Evolutionary conservation across 768 basidiomycete species (phyloP).

Genomic region (Pulveroboletus sp.): DNA sequence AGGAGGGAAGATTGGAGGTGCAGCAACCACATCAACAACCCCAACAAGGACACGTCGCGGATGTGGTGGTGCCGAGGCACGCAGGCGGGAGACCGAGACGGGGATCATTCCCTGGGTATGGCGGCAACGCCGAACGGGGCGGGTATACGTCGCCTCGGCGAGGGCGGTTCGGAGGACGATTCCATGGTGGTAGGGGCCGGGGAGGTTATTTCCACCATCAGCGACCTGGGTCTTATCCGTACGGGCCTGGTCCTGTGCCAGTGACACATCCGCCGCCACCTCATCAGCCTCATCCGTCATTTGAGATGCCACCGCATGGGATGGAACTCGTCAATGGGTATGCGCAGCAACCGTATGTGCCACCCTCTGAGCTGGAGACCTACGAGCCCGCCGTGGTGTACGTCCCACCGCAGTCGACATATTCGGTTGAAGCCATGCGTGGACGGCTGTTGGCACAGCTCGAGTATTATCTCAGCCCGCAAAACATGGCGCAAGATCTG

Average conservation of each 20-base stretch:
- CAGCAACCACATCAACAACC: no score
- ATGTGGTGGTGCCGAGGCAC: slow-evolving; percentile 11
- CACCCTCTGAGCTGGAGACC: slow-evolving; percentile 30
- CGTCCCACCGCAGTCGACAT: slow-evolving; percentile 41
- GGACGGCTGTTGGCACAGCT: slow-evolving; percentile 76
- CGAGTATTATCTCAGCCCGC: slow-evolving; percentile 88
- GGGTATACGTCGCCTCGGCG: slow-evolving; percentile 27
- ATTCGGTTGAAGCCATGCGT: slow-evolving; percentile 61
- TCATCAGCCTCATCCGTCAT: slow-evolving; percentile 16
- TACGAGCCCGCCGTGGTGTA: slow-evolving; percentile 23
- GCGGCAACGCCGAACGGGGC: slow-evolving; percentile 33
- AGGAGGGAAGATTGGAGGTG: slow-evolving; percentile 19
- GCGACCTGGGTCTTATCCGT: slow-evolving; percentile 30
- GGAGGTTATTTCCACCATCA: slow-evolving; percentile 33
- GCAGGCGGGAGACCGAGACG: slow-evolving; percentile 33
- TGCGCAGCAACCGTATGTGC: slow-evolving; percentile 29
- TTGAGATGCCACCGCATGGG: slow-evolving; percentile 30
- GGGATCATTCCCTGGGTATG: slow-evolving; percentile 32
- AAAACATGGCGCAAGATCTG: slow-evolving; percentile 87
- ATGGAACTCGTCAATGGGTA: slow-evolving; percentile 27
- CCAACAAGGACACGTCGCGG: slow-evolving; percentile 23
- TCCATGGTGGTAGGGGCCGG: slow-evolving; percentile 34
- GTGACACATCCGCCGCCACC: slow-evolving; percentile 20
- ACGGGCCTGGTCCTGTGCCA: no score
- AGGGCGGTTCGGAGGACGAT: slow-evolving; percentile 38